A percentile compares a stretch with the other conserved stretches of the same genome.
These are phyloP conservation scores for Fistulinella staudtii DNA, from an alignment of 1,284 basidiomycete species.

Conservation along the genomic window DNA sequence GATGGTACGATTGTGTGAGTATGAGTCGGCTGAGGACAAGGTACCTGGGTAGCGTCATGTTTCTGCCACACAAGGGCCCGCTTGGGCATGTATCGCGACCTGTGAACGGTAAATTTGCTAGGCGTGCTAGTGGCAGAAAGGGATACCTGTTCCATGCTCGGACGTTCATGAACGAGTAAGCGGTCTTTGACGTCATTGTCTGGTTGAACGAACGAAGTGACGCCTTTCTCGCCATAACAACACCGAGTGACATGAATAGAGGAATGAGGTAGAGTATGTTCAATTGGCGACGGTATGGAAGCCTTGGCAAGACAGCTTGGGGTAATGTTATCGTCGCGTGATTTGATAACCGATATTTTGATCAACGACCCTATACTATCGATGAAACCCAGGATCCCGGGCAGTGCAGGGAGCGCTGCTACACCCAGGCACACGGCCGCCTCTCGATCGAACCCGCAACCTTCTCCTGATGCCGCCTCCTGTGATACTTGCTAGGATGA, in stretches of 20 bases:
- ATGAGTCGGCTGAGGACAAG: conserved; percentile 1
- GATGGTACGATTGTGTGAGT: conserved; percentile 20
- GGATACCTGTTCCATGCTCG: conserved; percentile 26
- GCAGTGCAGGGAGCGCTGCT: too few relatives aligned
- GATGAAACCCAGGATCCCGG: too few relatives aligned
- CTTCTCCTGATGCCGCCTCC: too few relatives aligned
- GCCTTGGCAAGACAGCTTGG: conserved; percentile 20
- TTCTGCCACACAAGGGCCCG: conserved; percentile 12
- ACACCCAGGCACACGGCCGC: too few relatives aligned
- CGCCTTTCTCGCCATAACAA: conserved; percentile 17
- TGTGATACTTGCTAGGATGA: too few relatives aligned
- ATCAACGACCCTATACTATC: too few relatives aligned
- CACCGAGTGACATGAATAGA: conserved; percentile 38
- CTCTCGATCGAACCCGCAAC: too few relatives aligned
- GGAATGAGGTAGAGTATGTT: conserved; percentile 40
- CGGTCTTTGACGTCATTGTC: conserved; percentile 16
- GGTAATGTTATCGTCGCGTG: conserved; percentile 30
- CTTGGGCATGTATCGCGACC: conserved; percentile 20
- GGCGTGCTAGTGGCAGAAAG: conserved; percentile 28
- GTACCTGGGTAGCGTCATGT: background rate
- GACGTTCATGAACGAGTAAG: conserved; percentile 9
- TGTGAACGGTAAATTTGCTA: conserved; percentile 35
- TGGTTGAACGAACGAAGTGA: conserved; percentile 18
- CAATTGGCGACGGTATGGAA: conserved; percentile 22
- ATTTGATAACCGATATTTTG: too few relatives aligned